Evolutionary conservation across 2,329 filamentous ascomycete genomes (phyloP).

Genomic region (Alternaria dauci): DNA sequence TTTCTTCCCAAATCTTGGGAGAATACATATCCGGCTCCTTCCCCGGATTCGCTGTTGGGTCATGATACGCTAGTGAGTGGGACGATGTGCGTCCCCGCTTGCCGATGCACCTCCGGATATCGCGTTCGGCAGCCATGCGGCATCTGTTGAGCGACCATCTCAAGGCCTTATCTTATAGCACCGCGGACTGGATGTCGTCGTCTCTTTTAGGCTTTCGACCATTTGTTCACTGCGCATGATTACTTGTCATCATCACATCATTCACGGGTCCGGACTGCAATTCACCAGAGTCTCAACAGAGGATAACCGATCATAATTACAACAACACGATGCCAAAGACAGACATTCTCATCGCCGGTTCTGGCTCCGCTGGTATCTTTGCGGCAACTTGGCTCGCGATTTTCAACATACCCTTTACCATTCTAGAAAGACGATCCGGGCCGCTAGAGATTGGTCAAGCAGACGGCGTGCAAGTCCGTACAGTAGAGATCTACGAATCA

Average conservation of each 20-base stretch:
- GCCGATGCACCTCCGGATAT: conserved; percentile 20
- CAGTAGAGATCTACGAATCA: conserved; percentile 76
- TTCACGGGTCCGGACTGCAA: not conserved
- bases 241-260: not conserved
- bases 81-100: conserved; percentile 20
- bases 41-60: not conserved
- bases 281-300: not conserved
- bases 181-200: not conserved
- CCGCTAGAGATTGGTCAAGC: conserved; percentile 68
- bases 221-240: not conserved
- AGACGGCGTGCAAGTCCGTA: conserved; percentile 71
- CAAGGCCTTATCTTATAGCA: not conserved
- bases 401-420: conserved; percentile 63
- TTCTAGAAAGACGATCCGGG: conserved; percentile 65
- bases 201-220: not conserved
- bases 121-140: conserved; percentile 8
- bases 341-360: conserved; percentile 69
- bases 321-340: conserved; percentile 32
- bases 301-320: not conserved
- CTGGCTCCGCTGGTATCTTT: conserved; percentile 69
- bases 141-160: not conserved
- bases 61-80: conserved; percentile 7
- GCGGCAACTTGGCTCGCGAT: conserved; percentile 69
- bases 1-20: not conserved
- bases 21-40: not conserved